phyloP scores from a whole-genome alignment of 2,329 filamentous ascomycete genomes.

The Aspergillus aculeatus region DNA sequence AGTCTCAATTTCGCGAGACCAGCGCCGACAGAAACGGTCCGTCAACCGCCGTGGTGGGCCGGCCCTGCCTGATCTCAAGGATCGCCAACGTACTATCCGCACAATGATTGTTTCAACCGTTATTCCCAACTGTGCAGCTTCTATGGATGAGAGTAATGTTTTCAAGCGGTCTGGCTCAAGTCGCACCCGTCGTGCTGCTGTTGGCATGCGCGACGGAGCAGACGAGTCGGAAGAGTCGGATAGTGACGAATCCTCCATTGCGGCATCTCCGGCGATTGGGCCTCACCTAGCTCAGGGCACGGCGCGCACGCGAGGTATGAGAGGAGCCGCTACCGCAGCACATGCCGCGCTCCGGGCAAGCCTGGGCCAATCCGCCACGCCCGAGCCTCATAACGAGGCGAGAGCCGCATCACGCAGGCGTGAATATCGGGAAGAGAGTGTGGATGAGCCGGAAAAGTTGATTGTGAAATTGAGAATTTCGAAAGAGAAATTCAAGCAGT shows the following conservation, averaged over 20 bases:
- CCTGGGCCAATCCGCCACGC: conserved; percentile 80
- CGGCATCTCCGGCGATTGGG: conserved; percentile 79
- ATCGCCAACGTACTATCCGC: conserved; percentile 87
- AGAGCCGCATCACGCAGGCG: conserved; percentile 64
- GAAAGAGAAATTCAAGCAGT: conserved; percentile 68
- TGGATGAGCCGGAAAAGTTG: conserved; percentile 67
- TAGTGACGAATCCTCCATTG: conserved; percentile 75
- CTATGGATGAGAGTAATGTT: conserved; percentile 79
- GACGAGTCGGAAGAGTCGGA: conserved; percentile 90
- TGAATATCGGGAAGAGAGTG: conserved; percentile 73
- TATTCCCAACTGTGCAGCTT: conserved; percentile 78
- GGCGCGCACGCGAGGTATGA: conserved; percentile 81
- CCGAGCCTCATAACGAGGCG: conserved; percentile 73
- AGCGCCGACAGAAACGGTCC: conserved; percentile 90
- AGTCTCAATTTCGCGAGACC: conserved; percentile 87
- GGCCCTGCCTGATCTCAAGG: conserved; percentile 91
- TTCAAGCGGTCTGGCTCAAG: conserved; percentile 73
- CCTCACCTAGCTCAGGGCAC: conserved; percentile 68
- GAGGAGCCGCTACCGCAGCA: conserved; percentile 81
- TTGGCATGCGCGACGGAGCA: conserved; percentile 57
- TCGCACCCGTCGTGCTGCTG: conserved; percentile 57
- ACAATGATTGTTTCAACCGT: conserved; percentile 91
- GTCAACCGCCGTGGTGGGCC: conserved; percentile 92
- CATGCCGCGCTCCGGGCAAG: conserved; percentile 78
- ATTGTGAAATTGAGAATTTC: conserved; percentile 74